These are phyloP conservation scores for Globisporangium sylvaticum DNA, from an alignment of 352 stramenopile species.

Conservation along the genomic window DNA sequence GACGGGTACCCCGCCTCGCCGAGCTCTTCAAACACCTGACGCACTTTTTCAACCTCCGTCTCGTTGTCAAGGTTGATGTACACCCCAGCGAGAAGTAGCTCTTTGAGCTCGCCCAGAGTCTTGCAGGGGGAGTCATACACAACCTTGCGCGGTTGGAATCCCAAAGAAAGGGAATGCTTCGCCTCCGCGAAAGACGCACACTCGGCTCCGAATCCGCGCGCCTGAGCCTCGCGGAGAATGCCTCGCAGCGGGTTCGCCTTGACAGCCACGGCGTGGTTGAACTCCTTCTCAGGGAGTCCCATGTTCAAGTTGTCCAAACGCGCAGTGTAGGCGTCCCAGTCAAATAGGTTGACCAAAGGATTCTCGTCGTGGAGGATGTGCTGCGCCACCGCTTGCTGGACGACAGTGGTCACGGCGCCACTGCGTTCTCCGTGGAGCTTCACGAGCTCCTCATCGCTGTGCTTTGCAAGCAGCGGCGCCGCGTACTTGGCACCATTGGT, in stretches of 20 bases:
- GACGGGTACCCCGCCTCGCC: constrained; percentile 16
- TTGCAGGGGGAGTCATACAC: constrained; percentile 94
- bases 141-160: constrained; percentile 65
- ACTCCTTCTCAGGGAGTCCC: constrained; percentile 56
- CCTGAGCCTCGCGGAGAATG: constrained; percentile 48
- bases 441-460: constrained; percentile 27
- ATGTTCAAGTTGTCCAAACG: constrained; percentile 51
- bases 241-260: constrained; percentile 79
- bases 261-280: constrained; percentile 74
- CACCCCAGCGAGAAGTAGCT: constrained; percentile 73
- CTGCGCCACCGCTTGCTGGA: constrained; percentile 44
- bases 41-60: constrained; percentile 83
- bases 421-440: constrained; percentile 32
- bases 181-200: constrained; percentile 81
- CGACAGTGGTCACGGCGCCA: constrained; percentile 32
- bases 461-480: constrained; percentile 38
- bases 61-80: constrained; percentile 93
- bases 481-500: constrained; percentile 30
- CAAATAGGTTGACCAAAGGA: constrained; percentile 60
- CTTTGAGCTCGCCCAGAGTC: constrained; percentile 75
- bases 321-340: constrained; percentile 53
- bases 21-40: constrained; percentile 47
- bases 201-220: constrained; percentile 61
- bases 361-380: constrained; percentile 50
- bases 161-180: constrained; percentile 72